Evolutionary conservation across 2,329 filamentous ascomycete genomes (phyloP).

Genomic region (Neospermospora avenae): DNA sequence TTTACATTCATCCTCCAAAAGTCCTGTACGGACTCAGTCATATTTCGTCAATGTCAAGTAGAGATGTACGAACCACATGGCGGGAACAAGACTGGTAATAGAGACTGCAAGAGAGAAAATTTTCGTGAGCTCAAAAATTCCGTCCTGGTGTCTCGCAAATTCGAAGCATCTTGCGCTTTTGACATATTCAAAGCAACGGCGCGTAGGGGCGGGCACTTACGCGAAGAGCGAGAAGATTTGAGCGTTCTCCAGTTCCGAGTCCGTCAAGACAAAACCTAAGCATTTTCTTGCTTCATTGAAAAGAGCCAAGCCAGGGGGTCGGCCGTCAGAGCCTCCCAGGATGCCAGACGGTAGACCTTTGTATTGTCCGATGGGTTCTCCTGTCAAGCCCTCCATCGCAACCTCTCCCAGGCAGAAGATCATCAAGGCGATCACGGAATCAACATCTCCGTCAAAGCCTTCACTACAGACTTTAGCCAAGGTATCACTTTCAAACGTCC

Average conservation of each 20-base stretch:
- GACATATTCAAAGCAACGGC: not conserved
- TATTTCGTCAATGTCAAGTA: not conserved
- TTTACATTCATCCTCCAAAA: slow-evolving; percentile 56
- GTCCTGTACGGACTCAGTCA: slow-evolving; percentile 42
- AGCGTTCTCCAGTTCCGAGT: slow-evolving; percentile 55
- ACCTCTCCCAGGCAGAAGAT: slow-evolving; percentile 58
- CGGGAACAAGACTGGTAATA: slow-evolving; percentile 53
- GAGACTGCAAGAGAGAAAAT: slow-evolving; percentile 37
- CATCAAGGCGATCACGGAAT: slow-evolving; percentile 52
- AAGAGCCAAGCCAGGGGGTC: slow-evolving; percentile 54
- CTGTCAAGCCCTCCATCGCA: slow-evolving; percentile 49
- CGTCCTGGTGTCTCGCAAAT: not conserved
- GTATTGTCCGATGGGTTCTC: slow-evolving; percentile 43
- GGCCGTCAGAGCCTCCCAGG: slow-evolving; percentile 46
- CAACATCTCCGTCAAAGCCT: slow-evolving; percentile 48
- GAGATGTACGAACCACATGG: slow-evolving; percentile 43
- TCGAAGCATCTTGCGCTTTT: not conserved
- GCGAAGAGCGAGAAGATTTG: slow-evolving; percentile 56
- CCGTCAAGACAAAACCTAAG: slow-evolving; percentile 54
- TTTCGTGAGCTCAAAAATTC: not conserved
- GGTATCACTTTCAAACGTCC: slow-evolving; percentile 48
- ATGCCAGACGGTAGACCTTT: slow-evolving; percentile 49
- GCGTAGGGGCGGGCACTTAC: slow-evolving; percentile 36
- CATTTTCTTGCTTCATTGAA: slow-evolving; percentile 61
- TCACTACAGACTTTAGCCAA: slow-evolving; percentile 44